Percentiles rank a stretch among this genome's conserved stretches.
phyloP scores from a whole-genome alignment of 192 early-diverging fungal species.

The Haplosporangium gracile region DNA sequence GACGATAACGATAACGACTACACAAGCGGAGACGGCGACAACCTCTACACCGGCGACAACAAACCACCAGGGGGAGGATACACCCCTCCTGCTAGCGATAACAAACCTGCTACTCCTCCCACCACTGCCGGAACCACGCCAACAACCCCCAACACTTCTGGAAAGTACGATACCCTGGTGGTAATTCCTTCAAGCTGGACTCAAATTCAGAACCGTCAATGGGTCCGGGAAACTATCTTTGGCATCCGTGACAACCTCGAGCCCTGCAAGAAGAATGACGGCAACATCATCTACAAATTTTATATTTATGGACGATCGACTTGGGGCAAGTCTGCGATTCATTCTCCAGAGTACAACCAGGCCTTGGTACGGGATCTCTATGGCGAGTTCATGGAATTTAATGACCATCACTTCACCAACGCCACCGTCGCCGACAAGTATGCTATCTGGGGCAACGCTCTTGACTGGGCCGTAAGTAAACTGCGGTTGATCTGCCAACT shows the following conservation, averaged over 20 bases:
- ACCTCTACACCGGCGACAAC: background rate
- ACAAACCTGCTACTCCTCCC: background rate
- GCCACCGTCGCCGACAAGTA: slow-evolving; percentile 23
- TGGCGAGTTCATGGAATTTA: slow-evolving; percentile 68
- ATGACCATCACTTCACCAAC: slow-evolving; percentile 51
- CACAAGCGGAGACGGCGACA: background rate
- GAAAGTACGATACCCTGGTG: slow-evolving; percentile 62
- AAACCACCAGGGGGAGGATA: background rate
- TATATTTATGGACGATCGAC: slow-evolving; percentile 54
- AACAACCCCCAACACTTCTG: slow-evolving; percentile 41
- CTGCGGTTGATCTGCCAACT: background rate
- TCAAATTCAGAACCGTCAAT: slow-evolving; percentile 55
- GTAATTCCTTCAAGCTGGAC: slow-evolving; percentile 60
- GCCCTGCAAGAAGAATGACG: slow-evolving; percentile 62
- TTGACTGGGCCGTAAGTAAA: slow-evolving; percentile 53
- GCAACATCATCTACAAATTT: slow-evolving; percentile 61
- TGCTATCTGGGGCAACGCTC: slow-evolving; percentile 38
- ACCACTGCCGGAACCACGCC: background rate
- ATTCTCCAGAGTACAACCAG: slow-evolving; percentile 45
- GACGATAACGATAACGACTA: slow-evolving; percentile 27
- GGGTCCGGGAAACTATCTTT: slow-evolving; percentile 67
- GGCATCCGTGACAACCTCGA: slow-evolving; percentile 65
- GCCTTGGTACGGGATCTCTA: slow-evolving; percentile 45
- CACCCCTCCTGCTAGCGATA: background rate
- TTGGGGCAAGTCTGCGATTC: slow-evolving; percentile 20